Evolutionary conservation across 176 grass and related monocot genomes (phyloP), one percentile per base, ranked within the genome.

Genomic region (Phragmites australis): DNA sequence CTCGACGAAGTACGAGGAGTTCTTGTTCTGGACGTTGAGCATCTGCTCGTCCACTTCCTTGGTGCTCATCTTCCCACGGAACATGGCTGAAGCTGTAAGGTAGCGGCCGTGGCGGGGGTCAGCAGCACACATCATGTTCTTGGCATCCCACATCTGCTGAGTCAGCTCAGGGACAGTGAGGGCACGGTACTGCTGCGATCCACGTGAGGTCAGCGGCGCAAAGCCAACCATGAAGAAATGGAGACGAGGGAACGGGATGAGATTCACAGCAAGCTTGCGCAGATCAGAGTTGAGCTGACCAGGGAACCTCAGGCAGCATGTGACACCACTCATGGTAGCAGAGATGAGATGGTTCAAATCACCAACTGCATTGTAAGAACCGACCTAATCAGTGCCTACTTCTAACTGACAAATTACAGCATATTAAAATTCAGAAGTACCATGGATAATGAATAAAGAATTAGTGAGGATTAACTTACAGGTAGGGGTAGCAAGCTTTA

Each of bases 181-280:
- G 16, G 94, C 83, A 11, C 88, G 81, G 57, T 93, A 91, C 80
- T 91, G 91, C 72, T 93, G 93, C 3, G 93, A 97, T 6, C 90
- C 90, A 0, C 63, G 86, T n/a, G 93, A 93, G 9, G 93, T 97
- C 55, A 93, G 67, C 16, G 93, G 93, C 0, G 88, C 88, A 23
- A 97, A 97, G 9, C 93, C 93, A 1, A 97, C 93, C 93, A 97
- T 97, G 88, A 97, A 97, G 93, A 97, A 97, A 65, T 97, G 93
- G 47, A 97, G 93, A 4, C 93, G 90, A 9, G 93, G 93, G 69
- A 97, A 97, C 0, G 93, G 93, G 54, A 97, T 97, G 11, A 97
- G 88, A 65, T 97, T 97, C 6, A 97, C 94, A 5, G 91, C 91
- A 56, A 97, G 88, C 77, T 97, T 97, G 39, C 91, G 91, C 30